phyloP scores from a whole-genome alignment of 306 rosid species.

The Macrotyloma uniflorum region DNA sequence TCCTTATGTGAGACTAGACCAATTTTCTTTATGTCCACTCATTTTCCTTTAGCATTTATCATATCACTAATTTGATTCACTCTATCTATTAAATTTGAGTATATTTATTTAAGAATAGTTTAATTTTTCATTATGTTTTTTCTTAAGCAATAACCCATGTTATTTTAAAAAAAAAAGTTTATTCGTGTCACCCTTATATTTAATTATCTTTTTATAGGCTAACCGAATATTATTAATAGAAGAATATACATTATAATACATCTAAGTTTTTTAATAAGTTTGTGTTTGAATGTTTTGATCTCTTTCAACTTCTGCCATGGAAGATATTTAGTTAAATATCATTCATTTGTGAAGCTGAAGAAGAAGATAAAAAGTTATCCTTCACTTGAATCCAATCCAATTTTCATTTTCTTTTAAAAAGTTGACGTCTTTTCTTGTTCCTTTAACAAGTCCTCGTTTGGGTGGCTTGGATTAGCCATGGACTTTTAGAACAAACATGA shows the following conservation, averaged over 20 bases:
- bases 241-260: too few relatives aligned
- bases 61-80: background rate
- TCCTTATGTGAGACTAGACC: background rate
- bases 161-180: too few relatives aligned
- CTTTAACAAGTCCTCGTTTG: background rate
- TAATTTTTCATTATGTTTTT: background rate
- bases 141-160: background rate
- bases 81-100: background rate
- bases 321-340: background rate
- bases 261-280: too few relatives aligned
- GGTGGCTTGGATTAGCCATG: slow-evolving; percentile 8
- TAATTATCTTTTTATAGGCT: too few relatives aligned
- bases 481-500: background rate
- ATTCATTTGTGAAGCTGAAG: background rate
- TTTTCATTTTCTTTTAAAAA: background rate
- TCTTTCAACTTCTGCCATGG: background rate
- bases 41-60: background rate
- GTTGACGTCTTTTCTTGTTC: background rate
- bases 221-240: too few relatives aligned
- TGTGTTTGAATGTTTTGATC: too few relatives aligned
- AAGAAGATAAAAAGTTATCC: background rate
- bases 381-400: background rate
- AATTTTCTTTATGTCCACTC: background rate
- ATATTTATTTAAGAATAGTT: background rate
- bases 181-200: too few relatives aligned